Evolutionary conservation across 176 grass and related monocot species (phyloP), one percentile per base, ranked within the genome.

Genomic region (Sorghum bicolor): DNA sequence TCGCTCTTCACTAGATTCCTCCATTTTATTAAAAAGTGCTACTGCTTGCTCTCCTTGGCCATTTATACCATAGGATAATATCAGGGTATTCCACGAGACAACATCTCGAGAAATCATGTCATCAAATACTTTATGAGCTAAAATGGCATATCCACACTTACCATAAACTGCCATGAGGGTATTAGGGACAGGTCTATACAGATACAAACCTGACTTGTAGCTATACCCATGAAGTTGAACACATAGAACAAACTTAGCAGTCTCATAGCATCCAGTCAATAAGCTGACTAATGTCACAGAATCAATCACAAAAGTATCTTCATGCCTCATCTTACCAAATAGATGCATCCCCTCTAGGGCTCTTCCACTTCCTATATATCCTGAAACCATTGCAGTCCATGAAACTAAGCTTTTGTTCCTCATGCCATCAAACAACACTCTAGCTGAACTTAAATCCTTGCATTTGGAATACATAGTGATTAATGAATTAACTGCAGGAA

Each of bases 391-490:
- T 72, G 80, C 85, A 24, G 90, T 95, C 93, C 93, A 92, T 75
- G 93, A 88, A 88, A 95, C 87, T 82, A 90, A 82, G 75, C 83
- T 92, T 83, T 92, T 95, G 29, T 90, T 85, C 63, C 43, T 74
- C 44, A 47, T 84, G 28, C 71, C 20, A 70, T 92, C 70, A 90
- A 95, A 92, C 65, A 90, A 84, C 2, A 69, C 67, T 78, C 88
- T 90, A 70, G 93, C 80, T 45, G 70, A 88, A 64, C 60, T 68
- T 74, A 91, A 68, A 88, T 86, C 87, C 62, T 74, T 62, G 47
- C 79, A 95, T 81, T 92, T 95, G 43, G 80, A 88, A 83, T 95
- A 95, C 90, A 95, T 92, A 67, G 79, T 92, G 80, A 95, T 88
- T 80, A 92, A 65, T 24, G 90, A 95, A 86, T 95, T 88, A 24